Percentiles rank a stretch among this genome's conserved stretches.
phyloP scores from a whole-genome alignment of 2,329 filamentous ascomycete genomes.

The Sarocladium brachiariae region DNA sequence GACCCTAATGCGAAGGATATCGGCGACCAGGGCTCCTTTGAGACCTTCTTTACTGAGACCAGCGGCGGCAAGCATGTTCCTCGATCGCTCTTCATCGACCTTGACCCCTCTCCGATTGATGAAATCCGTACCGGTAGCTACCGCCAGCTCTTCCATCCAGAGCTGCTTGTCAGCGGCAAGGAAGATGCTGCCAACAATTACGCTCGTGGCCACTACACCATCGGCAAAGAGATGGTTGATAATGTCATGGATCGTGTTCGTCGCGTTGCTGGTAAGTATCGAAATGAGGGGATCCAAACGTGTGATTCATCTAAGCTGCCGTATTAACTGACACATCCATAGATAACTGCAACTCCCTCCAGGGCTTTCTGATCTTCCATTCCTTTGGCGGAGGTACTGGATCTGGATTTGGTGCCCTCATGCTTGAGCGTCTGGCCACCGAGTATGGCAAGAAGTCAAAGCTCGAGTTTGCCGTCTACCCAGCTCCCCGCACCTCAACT shows the following conservation, averaged over 20 bases:
- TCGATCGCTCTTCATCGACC: constrained; percentile 64
- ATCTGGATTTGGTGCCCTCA: constrained; percentile 64
- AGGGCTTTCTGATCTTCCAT: constrained; percentile 70
- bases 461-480: constrained; percentile 69
- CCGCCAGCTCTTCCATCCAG: constrained; percentile 65
- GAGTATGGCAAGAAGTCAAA: constrained; percentile 74
- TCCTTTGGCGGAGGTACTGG: constrained; percentile 68
- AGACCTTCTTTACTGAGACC: constrained; percentile 70
- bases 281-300: neutral
- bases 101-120: constrained; percentile 67
- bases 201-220: constrained; percentile 68
- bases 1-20: constrained; percentile 54
- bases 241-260: constrained; percentile 63
- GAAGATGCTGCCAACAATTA: constrained; percentile 75
- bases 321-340: constrained; percentile 10
- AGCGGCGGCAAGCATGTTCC: constrained; percentile 66
- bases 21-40: constrained; percentile 57
- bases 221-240: constrained; percentile 71
- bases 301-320: neutral
- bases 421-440: constrained; percentile 65
- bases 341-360: constrained; percentile 68
- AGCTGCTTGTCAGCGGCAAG: constrained; percentile 66
- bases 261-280: constrained; percentile 55
- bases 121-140: constrained; percentile 65
- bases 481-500: constrained; percentile 61